Conservation (phyloP, 2,329 filamentous ascomycete genomes). For the Ustilaginoidea virens region DNA sequence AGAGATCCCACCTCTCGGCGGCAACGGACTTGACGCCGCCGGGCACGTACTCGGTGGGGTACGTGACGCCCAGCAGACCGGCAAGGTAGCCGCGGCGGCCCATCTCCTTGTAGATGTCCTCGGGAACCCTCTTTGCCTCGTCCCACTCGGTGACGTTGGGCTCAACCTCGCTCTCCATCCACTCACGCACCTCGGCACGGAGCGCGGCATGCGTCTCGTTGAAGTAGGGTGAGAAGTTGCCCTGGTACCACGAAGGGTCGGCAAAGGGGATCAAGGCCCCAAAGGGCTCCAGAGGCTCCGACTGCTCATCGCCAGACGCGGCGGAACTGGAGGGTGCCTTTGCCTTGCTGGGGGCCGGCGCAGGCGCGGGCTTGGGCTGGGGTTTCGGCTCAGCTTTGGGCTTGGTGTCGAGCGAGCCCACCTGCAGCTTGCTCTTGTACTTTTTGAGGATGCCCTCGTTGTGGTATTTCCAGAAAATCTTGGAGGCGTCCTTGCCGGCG, state of each 20-base stretch:
- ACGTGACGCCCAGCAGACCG: slow-evolving; percentile 76
- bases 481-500: slow-evolving; percentile 50
- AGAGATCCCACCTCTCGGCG: slow-evolving; percentile 88
- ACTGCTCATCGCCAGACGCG: slow-evolving; percentile 27
- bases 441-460: slow-evolving; percentile 82
- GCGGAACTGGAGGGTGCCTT: slow-evolving; percentile 15
- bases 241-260: slow-evolving; percentile 90
- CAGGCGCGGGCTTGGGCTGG: slow-evolving; percentile 19
- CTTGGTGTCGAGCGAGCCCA: slow-evolving; percentile 83
- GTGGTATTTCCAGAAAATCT: slow-evolving; percentile 62
- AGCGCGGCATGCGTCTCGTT: slow-evolving; percentile 88
- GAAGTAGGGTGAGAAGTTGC: slow-evolving; percentile 89
- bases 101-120: slow-evolving; percentile 88
- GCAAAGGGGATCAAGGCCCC: slow-evolving; percentile 81
- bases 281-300: slow-evolving; percentile 68
- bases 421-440: slow-evolving; percentile 59
- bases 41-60: slow-evolving; percentile 60
- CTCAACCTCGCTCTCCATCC: slow-evolving; percentile 80
- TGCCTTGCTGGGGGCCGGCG: slow-evolving; percentile 15
- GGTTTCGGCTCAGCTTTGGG: slow-evolving; percentile 44
- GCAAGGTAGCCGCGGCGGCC: slow-evolving; percentile 83
- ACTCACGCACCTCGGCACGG: slow-evolving; percentile 78
- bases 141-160: slow-evolving; percentile 94
- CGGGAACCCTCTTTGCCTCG: slow-evolving; percentile 79
- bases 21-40: slow-evolving; percentile 57